Conservation (phyloP, 345 rosid genomes). For the Viola odorata region DNA sequence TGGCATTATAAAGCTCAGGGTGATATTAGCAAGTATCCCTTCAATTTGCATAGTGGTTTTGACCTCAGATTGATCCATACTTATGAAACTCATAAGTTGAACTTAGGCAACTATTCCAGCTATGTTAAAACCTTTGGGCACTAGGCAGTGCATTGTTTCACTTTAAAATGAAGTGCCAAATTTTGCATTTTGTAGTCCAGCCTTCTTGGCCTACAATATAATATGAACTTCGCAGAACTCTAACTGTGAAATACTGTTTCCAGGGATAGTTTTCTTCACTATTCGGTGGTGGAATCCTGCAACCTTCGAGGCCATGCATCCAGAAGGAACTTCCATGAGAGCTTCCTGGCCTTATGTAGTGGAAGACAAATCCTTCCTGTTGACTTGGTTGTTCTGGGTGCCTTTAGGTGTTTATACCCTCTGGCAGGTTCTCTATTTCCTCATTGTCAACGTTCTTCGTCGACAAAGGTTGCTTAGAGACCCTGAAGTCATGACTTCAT, state of each 20-base stretch:
- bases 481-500: conserved; percentile 99
- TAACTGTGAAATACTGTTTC: conserved; percentile 3
- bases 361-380: conserved; percentile 66
- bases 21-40: too few species aligned
- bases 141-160: too few species aligned
- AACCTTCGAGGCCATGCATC: conserved; percentile 88
- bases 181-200: not conserved
- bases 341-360: conserved; percentile 78
- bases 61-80: too few species aligned
- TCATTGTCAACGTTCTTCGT: conserved; percentile 86
- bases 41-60: too few species aligned
- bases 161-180: not conserved
- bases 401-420: conserved; percentile 80
- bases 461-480: conserved; percentile 85
- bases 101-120: too few species aligned
- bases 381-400: conserved; percentile 81
- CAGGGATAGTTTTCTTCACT: conserved; percentile 92
- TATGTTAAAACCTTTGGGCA: too few species aligned
- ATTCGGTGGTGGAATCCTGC: conserved; percentile 97
- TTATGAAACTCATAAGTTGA: too few species aligned
- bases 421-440: conserved; percentile 89
- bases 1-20: too few species aligned
- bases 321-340: conserved; percentile 60
- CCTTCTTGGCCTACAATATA: too few species aligned
- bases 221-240: too few species aligned